Conservation (phyloP, 2,329 filamentous ascomycete genomes). For the Aspergillus sp. region DNA sequence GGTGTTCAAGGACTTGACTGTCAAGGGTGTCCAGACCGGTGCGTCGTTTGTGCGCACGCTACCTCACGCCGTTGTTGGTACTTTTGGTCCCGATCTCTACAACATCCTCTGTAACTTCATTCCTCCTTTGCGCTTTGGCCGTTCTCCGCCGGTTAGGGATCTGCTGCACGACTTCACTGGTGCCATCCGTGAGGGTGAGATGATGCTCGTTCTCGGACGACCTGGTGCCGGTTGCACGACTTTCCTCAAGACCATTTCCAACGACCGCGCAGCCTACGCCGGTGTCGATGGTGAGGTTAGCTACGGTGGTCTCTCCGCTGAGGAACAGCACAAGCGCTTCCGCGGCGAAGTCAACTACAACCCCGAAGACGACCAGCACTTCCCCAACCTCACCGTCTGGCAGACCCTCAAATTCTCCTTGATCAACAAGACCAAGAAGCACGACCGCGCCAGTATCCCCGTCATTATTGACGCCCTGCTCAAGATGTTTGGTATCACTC, state of each 20-base stretch:
- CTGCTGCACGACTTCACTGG: conserved; percentile 63
- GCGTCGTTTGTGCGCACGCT: conserved; percentile 65
- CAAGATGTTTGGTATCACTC: conserved; percentile 71
- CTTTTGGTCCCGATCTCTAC: conserved; percentile 75
- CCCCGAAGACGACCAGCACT: conserved; percentile 68
- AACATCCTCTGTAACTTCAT: conserved; percentile 51
- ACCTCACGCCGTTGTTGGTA: conserved; percentile 66
- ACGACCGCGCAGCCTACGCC: conserved; percentile 60
- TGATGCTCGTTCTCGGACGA: conserved; percentile 66
- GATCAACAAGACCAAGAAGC: conserved; percentile 66
- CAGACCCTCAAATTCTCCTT: conserved; percentile 71
- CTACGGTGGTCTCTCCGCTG: conserved; percentile 64
- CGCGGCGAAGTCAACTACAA: conserved; percentile 74
- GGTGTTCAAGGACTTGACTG: conserved; percentile 67
- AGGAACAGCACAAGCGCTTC: conserved; percentile 61
- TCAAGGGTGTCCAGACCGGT: conserved; percentile 62
- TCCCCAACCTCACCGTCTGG: conserved; percentile 67
- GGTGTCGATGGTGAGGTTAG: conserved; percentile 61
- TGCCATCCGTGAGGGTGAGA: conserved; percentile 60
- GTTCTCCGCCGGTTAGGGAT: conserved; percentile 44
- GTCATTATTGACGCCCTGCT: conserved; percentile 63
- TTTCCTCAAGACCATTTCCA: conserved; percentile 68
- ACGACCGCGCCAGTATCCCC: conserved; percentile 56
- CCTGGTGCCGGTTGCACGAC: conserved; percentile 71
- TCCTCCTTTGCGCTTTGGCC: conserved; percentile 44